Evolutionary conservation across 495 filamentous ascomycete species (phyloP).

Genomic region (Aspergillus bertholletiae): DNA sequence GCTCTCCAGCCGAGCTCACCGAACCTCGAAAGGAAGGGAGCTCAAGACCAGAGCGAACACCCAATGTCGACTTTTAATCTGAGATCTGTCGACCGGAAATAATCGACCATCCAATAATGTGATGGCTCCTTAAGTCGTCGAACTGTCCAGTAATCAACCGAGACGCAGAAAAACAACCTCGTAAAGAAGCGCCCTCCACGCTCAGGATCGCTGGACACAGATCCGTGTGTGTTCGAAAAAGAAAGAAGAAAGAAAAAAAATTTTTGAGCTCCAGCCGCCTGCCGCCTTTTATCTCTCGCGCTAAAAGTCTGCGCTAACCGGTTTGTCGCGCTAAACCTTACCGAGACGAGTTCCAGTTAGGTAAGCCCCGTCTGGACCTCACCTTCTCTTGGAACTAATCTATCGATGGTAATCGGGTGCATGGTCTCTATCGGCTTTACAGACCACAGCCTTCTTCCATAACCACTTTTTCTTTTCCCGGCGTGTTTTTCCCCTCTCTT

Average conservation of each 20-base stretch:
- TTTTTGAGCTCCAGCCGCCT: slow-evolving; percentile 10
- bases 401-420: neutral
- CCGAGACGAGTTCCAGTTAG: slow-evolving; percentile 17
- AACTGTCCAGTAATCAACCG: slow-evolving; percentile 81
- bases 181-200: slow-evolving; percentile 34
- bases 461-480: slow-evolving; percentile 2
- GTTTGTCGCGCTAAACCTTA: slow-evolving; percentile 25
- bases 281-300: slow-evolving; percentile 29
- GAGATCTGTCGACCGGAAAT: slow-evolving; percentile 92
- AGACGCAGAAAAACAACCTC: slow-evolving; percentile 43
- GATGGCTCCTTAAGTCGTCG: slow-evolving; percentile 82
- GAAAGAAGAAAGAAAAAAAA: slow-evolving; percentile 36
- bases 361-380: slow-evolving; percentile 9
- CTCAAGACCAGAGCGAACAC: slow-evolving; percentile 54
- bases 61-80: slow-evolving; percentile 60
- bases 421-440: neutral
- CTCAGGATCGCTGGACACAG: slow-evolving; percentile 79
- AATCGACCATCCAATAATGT: slow-evolving; percentile 60
- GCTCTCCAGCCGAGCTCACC: slow-evolving; percentile 64
- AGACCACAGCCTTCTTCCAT: neutral
- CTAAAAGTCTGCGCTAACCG: slow-evolving; percentile 19
- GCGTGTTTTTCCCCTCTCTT: no score
- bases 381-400: neutral
- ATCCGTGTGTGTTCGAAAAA: slow-evolving; percentile 58
- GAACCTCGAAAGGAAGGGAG: slow-evolving; percentile 48